Base-by-base conservation (phyloP, 176 grass and related monocot species). In the Oryza punctata region DNA sequence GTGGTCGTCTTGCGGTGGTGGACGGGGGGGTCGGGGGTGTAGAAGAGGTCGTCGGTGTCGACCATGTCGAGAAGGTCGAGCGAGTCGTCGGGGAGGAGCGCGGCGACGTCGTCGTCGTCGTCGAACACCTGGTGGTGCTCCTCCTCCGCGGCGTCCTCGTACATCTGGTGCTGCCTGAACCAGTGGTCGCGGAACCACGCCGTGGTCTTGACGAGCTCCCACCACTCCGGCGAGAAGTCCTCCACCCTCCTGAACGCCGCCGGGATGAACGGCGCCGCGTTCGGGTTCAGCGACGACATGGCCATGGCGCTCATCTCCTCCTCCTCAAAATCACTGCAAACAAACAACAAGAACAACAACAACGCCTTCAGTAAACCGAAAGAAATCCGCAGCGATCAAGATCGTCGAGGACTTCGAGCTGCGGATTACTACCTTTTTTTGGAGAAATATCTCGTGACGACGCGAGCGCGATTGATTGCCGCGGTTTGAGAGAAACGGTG, bases 101-200 rank as follows among this genome's bases (percentile, higher is more conserved):
- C 89, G 4, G 76, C 78, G 70, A 93, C 54, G 79, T 97, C 92
- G 32, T 66, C 82, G 32, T 66, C 82, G 0, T 54, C 92, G 32
- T 66, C 82, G 0, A 45, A 14, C 0, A 13, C 84, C 10, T 38
- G 37, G 37, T 9, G 37, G 33, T 65, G 67, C 46, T 10, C 84
- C 92, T 81, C 73, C 5, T 73, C 61, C 3, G 27, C 10, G 27
- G 27, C 10, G 37, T 78, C 68, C 73, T 99, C 97, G 86, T 85
- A 79, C n/a, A 89, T 85, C 83, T 94, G 89, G 88, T 92, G 89
- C 85, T 96, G 83, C 38, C 33, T 83, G 81, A 94, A 85, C 93
- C 97, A 99, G 86, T 99, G 92, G 72, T 99, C 97, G 6, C 97
- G 88, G 85, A 92, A 99, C 97, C 97, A 99, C 0, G 93, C 89